Conservation (phyloP, 192 early-diverging fungal species). For the Linnemannia exigua region DNA sequence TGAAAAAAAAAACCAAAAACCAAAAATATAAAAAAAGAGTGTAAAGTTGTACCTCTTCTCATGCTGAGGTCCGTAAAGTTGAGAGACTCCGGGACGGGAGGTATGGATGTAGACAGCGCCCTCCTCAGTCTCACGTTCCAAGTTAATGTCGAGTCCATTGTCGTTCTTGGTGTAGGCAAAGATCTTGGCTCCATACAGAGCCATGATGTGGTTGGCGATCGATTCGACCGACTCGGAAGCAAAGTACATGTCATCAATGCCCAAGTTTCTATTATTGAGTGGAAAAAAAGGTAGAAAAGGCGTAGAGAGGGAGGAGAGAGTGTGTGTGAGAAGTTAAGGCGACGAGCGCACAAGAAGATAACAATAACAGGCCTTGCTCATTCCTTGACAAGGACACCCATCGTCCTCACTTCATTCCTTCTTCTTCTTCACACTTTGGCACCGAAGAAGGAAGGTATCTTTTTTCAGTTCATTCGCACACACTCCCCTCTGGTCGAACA, state of each 20-base stretch:
- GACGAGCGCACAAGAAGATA: not conserved
- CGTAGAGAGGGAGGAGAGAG: not conserved
- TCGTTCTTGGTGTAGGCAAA: slow-evolving; percentile 92
- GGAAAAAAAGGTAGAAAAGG: not conserved
- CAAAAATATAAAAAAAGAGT: slow-evolving; percentile 10
- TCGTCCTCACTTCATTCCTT: not conserved
- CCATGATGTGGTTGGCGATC: slow-evolving; percentile 95
- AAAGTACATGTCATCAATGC: slow-evolving; percentile 99
- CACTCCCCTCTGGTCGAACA: not conserved
- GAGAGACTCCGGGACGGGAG: slow-evolving; percentile 92
- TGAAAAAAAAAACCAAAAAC: not conserved
- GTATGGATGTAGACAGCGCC: slow-evolving; percentile 98
- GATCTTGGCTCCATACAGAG: slow-evolving; percentile 97
- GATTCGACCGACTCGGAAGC: slow-evolving; percentile 89
- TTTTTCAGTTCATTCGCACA: not conserved
- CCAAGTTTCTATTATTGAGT: slow-evolving; percentile 78
- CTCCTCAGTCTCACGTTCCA: slow-evolving; percentile 90
- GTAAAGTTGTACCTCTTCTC: slow-evolving; percentile 80
- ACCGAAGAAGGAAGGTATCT: too few species aligned
- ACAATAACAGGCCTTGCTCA: not conserved
- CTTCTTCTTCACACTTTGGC: not conserved
- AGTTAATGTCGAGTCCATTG: slow-evolving; percentile 82
- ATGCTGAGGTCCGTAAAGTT: slow-evolving; percentile 85
- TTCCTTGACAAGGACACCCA: too few species aligned
- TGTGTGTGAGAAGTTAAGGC: not conserved